A percentile compares a stretch with the other conserved stretches of the same genome.
These are phyloP conservation scores for Beverwykella pulmonaria DNA, from an alignment of 495 filamentous ascomycete species.

Conservation along the genomic window DNA sequence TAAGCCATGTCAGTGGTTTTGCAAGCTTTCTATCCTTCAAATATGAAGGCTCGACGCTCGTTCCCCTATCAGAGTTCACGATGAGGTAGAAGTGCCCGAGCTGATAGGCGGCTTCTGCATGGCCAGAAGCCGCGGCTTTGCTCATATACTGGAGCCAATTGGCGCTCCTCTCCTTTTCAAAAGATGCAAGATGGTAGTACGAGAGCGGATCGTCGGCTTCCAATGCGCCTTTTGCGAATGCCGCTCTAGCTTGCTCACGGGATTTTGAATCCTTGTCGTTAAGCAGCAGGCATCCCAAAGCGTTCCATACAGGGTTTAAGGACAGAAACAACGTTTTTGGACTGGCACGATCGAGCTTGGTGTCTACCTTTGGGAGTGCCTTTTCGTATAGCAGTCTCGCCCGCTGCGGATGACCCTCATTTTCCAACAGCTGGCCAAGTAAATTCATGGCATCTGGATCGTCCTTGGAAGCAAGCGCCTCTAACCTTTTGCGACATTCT, in stretches of 20 bases:
- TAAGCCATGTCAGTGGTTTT: slow-evolving; percentile 14
- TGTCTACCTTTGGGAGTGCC: slow-evolving; percentile 6
- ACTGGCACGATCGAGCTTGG: neutral
- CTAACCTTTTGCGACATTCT: neutral
- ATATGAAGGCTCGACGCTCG: neutral
- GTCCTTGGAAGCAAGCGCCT: slow-evolving; percentile 12
- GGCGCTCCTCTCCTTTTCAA: neutral
- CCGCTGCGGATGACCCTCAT: slow-evolving; percentile 2
- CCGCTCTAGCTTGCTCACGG: slow-evolving; percentile 12
- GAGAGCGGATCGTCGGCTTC: slow-evolving; percentile 32
- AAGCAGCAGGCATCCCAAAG: neutral
- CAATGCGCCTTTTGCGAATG: slow-evolving; percentile 22
- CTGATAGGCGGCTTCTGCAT: slow-evolving; percentile 22
- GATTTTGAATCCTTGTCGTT: slow-evolving; percentile 4
- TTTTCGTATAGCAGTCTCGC: slow-evolving; percentile 21
- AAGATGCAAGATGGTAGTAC: slow-evolving; percentile 31
- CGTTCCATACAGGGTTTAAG: slow-evolving; percentile 10
- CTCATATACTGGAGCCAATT: slow-evolving; percentile 34
- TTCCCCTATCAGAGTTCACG: neutral
- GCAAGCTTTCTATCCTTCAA: neutral
- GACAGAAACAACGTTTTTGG: neutral
- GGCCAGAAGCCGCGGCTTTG: slow-evolving; percentile 34
- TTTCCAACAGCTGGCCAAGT: slow-evolving; percentile 22
- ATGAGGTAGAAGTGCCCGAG: slow-evolving; percentile 31
- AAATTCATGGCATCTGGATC: slow-evolving; percentile 28